A percentile compares a stretch with the other conserved stretches of the same genome.
These are phyloP conservation scores for Carex cristatella DNA, from an alignment of 176 grass and related monocot species.

Conservation along the genomic window DNA sequence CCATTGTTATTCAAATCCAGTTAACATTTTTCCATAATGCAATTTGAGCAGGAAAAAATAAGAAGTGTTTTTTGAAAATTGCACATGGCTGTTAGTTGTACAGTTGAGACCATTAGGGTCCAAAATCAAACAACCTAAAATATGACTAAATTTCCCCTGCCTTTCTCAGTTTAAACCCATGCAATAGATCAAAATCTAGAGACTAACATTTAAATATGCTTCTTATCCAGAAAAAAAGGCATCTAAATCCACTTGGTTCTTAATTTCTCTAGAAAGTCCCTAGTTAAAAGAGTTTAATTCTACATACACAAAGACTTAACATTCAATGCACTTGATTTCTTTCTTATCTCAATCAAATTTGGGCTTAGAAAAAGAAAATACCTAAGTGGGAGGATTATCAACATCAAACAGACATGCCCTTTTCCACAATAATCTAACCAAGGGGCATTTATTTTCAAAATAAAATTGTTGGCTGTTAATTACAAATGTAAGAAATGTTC, in stretches of 20 bases:
- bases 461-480: neutral
- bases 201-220: neutral
- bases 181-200: neutral
- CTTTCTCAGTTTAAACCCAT: neutral
- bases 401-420: neutral
- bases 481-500: neutral
- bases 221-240: neutral
- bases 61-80: neutral
- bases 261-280: neutral
- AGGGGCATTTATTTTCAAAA: neutral
- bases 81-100: neutral
- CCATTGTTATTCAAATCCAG: constrained; percentile 19
- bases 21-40: neutral
- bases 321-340: neutral
- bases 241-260: neutral
- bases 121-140: neutral
- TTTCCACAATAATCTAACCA: neutral
- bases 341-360: neutral
- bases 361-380: neutral
- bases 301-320: neutral
- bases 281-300: neutral
- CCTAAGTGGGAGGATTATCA: neutral
- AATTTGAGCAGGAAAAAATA: neutral
- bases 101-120: neutral
- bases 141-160: neutral